These are phyloP conservation scores for Fusarium pseudonygamai DNA, from an alignment of 2,329 filamentous ascomycete genomes.

Conservation along the genomic window DNA sequence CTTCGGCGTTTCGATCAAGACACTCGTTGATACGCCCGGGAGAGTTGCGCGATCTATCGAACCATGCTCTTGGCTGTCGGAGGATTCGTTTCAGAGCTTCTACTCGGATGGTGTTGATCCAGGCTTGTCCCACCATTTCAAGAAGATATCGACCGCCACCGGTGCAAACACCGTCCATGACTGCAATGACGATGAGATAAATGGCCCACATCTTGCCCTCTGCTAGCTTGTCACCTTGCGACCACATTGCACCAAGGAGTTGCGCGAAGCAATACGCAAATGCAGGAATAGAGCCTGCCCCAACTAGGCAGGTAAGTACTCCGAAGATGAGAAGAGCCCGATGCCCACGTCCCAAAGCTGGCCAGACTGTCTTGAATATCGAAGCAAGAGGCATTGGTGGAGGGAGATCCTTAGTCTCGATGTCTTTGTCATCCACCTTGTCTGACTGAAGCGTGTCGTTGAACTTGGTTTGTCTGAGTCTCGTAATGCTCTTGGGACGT, in stretches of 20 bases:
- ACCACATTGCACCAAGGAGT: conserved; percentile 76
- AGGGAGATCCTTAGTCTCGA: background rate
- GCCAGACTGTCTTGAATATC: conserved; percentile 70
- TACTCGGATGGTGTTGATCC: conserved; percentile 77
- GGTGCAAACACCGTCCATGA: conserved; percentile 70
- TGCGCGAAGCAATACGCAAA: conserved; percentile 82
- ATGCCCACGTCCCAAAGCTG: conserved; percentile 62
- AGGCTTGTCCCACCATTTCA: conserved; percentile 76
- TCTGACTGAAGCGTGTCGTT: background rate
- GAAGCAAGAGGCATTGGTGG: conserved; percentile 33
- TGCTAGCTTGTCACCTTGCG: conserved; percentile 56
- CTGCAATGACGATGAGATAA: conserved; percentile 72
- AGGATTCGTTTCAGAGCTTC: conserved; percentile 76
- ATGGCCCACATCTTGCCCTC: conserved; percentile 74
- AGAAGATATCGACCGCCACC: conserved; percentile 77
- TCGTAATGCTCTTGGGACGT: conserved; percentile 45
- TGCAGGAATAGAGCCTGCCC: conserved; percentile 73
- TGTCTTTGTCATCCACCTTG: background rate
- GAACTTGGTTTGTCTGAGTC: conserved; percentile 9
- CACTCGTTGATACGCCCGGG: conserved; percentile 72
- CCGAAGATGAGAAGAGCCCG: conserved; percentile 67
- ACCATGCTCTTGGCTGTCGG: conserved; percentile 81
- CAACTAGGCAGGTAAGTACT: conserved; percentile 67
- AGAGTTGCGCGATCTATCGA: conserved; percentile 74
- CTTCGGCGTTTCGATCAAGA: conserved; percentile 84